Evolutionary conservation across 1,284 basidiomycete genomes (phyloP).

Genomic region (Ceratobasidium sp.): DNA sequence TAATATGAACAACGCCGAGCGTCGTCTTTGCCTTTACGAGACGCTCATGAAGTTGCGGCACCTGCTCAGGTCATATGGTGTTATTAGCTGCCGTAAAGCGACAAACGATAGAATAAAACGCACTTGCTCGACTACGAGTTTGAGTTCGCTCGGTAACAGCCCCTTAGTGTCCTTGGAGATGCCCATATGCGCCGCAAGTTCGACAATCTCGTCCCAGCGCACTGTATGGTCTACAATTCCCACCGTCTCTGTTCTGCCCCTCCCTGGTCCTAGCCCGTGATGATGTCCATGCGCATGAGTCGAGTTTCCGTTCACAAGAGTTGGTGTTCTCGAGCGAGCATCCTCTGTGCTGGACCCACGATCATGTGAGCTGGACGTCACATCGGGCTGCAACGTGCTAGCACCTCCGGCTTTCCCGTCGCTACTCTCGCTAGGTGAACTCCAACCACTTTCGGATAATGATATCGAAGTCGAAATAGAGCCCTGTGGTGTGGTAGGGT

Average conservation of each 20-base stretch:
- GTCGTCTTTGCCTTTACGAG: conserved; percentile 23
- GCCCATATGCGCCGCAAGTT: conserved; percentile 72
- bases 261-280: conserved; percentile 14
- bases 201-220: conserved; percentile 60
- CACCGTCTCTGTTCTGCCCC: conserved; percentile 45
- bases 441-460: conserved; percentile 21
- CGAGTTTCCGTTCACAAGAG: not conserved
- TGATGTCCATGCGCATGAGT: not conserved
- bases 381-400: conserved; percentile 8
- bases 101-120: conserved; percentile 42
- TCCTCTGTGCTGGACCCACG: conserved; percentile 31
- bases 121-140: conserved; percentile 76
- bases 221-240: conserved; percentile 49
- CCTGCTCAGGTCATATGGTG: not conserved
- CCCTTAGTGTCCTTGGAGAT: conserved; percentile 61
- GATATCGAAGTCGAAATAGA: conserved; percentile 27
- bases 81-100: conserved; percentile 3
- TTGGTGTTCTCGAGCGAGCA: conserved; percentile 3
- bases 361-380: conserved; percentile 16
- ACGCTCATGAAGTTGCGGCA: conserved; percentile 34
- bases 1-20: conserved; percentile 75
- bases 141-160: conserved; percentile 71
- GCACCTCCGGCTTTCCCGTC: not conserved
- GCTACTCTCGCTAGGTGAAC: conserved; percentile 36
- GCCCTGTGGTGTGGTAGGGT: conserved; percentile 8